phyloP scores from a whole-genome alignment of 1,284 basidiomycete genomes.

The Leccinum subrobustum region DNA sequence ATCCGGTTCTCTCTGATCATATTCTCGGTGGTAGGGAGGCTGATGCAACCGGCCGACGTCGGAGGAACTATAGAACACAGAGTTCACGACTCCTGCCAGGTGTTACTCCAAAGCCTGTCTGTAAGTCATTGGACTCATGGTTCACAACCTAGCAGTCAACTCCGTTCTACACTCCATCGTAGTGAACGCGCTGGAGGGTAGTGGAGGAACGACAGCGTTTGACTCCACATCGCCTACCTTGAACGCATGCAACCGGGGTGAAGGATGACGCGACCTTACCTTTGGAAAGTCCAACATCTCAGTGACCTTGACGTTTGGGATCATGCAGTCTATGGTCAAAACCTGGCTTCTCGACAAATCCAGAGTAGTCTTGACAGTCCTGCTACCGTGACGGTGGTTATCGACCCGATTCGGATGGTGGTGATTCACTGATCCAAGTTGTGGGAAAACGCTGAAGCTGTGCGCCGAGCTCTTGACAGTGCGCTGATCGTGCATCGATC shows the following conservation, averaged over 20 bases:
- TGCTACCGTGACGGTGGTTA: constrained; percentile 49
- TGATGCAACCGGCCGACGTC: constrained; percentile 63
- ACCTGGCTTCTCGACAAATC: constrained; percentile 87
- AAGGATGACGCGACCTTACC: constrained; percentile 73
- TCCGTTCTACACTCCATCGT: constrained; percentile 92
- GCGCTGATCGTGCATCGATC: not conserved
- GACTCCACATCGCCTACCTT: constrained; percentile 90
- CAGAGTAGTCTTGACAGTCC: constrained; percentile 61
- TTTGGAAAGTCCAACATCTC: constrained; percentile 95
- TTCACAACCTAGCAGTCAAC: constrained; percentile 93
- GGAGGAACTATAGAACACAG: constrained; percentile 83
- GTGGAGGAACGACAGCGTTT: constrained; percentile 89
- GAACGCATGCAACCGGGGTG: constrained; percentile 87
- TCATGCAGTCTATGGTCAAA: constrained; percentile 89
- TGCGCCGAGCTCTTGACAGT: not conserved
- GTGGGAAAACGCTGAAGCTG: not conserved
- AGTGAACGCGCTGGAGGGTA: constrained; percentile 97
- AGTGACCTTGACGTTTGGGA: constrained; percentile 74
- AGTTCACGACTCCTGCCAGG: constrained; percentile 78
- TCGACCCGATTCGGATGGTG: constrained; percentile 67
- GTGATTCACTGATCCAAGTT: too few species aligned
- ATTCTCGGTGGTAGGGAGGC: constrained; percentile 92
- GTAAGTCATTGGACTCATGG: constrained; percentile 63
- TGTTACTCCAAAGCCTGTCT: constrained; percentile 95
- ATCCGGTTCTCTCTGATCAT: constrained; percentile 79